Base-by-base conservation (phyloP, 2,329 filamentous ascomycete genomes). In the Exophiala lecanii-corni region DNA sequence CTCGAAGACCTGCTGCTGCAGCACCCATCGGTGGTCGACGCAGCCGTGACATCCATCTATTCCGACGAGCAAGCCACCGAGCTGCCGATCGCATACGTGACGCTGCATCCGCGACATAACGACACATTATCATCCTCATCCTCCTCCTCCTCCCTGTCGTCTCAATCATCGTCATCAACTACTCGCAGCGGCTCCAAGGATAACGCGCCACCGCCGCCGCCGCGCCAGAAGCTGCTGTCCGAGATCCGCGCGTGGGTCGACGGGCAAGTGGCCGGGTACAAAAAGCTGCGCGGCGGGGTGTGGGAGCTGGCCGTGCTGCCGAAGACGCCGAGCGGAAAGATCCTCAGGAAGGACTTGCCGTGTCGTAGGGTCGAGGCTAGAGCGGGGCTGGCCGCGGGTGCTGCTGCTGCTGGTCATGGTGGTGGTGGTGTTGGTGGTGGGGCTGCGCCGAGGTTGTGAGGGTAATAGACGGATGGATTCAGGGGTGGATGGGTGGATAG, bases 101-200 rank as follows among this genome's bases (percentile, higher is more conserved):
- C 87, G 61, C 94, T 94, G n/a, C 23, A 26, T 12, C 6, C 7
- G 6, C 23, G 23, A 26, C 23, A 26, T 26, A 12, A 26, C 12
- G 23, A 6, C 7, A 25, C 30, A 19, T 9, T 35, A 2, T 10
- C 9, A 5, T 19, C 33, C 9, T 13, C 32, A 66, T 91, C 91
- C 74, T 86, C 94, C 61, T 87, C 87, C 59, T 75, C 78, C 2
- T 21, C 38, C 12, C 17, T 38, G 19, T n/a, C n/a, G n/a, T n/a
- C n/a, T n/a, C n/a, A n/a, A n/a, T n/a, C n/a, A n/a, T n/a, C n/a
- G n/a, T n/a, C n/a, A n/a, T n/a, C n/a, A n/a, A n/a, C n/a, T n/a
- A n/a, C n/a, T n/a, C n/a, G n/a, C n/a, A n/a, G n/a, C n/a, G n/a
- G n/a, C n/a, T n/a, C n/a, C n/a, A n/a, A n/a, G n/a, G n/a, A n/a